phyloP scores from a whole-genome alignment of 164 flowering plant genomes.

The Litsea cubeba region DNA sequence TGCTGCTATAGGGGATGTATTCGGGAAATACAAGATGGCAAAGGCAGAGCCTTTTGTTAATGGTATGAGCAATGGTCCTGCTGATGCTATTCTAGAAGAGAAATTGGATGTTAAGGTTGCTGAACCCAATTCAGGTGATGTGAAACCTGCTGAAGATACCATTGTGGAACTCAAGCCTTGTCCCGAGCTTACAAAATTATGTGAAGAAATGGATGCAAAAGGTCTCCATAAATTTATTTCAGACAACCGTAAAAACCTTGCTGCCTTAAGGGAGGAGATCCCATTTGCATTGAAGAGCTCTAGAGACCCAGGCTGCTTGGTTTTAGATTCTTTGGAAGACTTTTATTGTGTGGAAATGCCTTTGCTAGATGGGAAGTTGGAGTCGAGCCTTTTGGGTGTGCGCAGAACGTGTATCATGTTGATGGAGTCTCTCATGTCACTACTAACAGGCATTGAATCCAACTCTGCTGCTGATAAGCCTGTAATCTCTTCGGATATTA shows the following conservation, averaged over 20 bases:
- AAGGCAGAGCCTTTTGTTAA: slow-evolving; percentile 27
- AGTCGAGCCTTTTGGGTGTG: slow-evolving; percentile 64
- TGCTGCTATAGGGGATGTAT: slow-evolving; percentile 48
- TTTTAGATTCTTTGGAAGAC: slow-evolving; percentile 66
- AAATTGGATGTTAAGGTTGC: slow-evolving; percentile 38
- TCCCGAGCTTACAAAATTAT: slow-evolving; percentile 63
- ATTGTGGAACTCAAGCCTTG: slow-evolving; percentile 41
- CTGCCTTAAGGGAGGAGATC: slow-evolving; percentile 72
- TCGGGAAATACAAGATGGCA: slow-evolving; percentile 45
- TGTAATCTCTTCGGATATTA: slow-evolving; percentile 55
- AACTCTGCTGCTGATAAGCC: slow-evolving; percentile 27
- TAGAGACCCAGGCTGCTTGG: slow-evolving; percentile 57
- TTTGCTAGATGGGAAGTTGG: slow-evolving; percentile 68
- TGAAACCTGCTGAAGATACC: slow-evolving; percentile 27
- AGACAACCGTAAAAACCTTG: slow-evolving; percentile 90
- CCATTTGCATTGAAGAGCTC: slow-evolving; percentile 74
- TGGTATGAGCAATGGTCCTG: slow-evolving; percentile 19
- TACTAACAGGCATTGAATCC: slow-evolving; percentile 25
- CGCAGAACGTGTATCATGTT: slow-evolving; percentile 93
- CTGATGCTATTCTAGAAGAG: slow-evolving; percentile 35
- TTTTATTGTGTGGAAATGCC: slow-evolving; percentile 56
- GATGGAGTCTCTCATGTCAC: slow-evolving; percentile 76
- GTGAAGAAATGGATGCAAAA: slow-evolving; percentile 71
- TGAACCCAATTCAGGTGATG: slow-evolving; percentile 31
- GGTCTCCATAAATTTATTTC: slow-evolving; percentile 92